These are phyloP conservation scores for Blastocystis hominis DNA, from an alignment of 352 stramenopile species.

Conservation along the genomic window DNA sequence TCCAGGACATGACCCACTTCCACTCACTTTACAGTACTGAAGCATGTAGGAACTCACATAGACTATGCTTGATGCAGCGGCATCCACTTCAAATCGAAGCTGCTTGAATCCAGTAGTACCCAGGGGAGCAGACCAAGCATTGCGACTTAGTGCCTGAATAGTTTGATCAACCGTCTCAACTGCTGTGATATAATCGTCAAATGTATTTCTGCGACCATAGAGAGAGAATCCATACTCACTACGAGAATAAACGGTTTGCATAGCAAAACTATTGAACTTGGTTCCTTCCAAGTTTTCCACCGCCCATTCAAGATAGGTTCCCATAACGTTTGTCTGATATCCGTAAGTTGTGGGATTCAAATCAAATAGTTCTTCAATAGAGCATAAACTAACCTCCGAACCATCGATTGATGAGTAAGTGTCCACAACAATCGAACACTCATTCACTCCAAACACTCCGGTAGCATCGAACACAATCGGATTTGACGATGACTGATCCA, in stretches of 20 bases:
- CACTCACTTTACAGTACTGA: not conserved
- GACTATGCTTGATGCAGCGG: not conserved
- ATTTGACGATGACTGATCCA: not conserved
- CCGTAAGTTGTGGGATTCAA: not conserved
- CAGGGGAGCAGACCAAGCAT: not conserved
- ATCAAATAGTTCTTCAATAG: not conserved
- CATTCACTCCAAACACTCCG: not conserved
- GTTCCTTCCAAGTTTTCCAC: slow-evolving; percentile 9
- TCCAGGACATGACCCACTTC: not conserved
- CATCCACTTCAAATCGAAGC: not conserved
- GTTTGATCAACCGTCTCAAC: not conserved
- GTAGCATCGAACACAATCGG: not conserved
- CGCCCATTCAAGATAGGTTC: not conserved
- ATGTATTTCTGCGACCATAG: not conserved
- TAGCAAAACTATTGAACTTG: slow-evolving; percentile 9
- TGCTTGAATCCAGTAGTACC: not conserved
- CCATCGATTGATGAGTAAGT: not conserved
- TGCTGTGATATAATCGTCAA: not conserved
- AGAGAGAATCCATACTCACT: not conserved
- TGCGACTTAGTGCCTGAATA: not conserved
- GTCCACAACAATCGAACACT: not conserved
- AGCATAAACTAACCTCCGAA: not conserved
- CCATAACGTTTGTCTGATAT: not conserved
- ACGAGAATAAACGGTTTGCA: not conserved
- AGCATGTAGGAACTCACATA: not conserved